Evolutionary conservation across 371 early-diverging fungal genomes (phyloP).

Genomic region (Mortierella sp.): DNA sequence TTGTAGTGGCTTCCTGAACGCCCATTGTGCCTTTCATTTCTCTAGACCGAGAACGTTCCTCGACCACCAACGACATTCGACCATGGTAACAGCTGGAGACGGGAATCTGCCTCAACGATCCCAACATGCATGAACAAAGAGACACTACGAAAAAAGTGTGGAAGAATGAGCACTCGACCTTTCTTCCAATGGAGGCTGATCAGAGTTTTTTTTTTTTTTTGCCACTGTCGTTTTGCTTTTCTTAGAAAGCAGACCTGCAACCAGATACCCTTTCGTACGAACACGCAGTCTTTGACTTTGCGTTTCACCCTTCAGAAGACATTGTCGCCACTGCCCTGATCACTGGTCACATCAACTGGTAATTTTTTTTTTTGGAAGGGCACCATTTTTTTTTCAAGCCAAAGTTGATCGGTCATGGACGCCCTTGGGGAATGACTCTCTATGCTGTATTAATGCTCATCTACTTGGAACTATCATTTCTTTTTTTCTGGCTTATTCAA

Average conservation of each 20-base stretch:
- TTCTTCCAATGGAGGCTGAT: too few relatives aligned
- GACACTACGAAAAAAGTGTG: too few relatives aligned
- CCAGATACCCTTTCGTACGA: conserved; percentile 48
- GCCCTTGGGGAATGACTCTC: conserved; percentile 7
- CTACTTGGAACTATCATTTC: conserved; percentile 23
- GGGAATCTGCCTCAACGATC: too few relatives aligned
- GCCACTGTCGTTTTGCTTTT: neutral
- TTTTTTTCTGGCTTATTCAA: conserved; percentile 26
- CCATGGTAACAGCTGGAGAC: neutral
- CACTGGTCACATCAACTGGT: conserved; percentile 83
- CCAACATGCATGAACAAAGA: too few relatives aligned
- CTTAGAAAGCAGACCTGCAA: conserved; percentile 13
- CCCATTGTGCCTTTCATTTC: neutral
- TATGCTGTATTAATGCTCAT: neutral
- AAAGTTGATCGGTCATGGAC: neutral
- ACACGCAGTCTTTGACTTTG: conserved; percentile 71
- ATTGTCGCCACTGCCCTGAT: conserved; percentile 82
- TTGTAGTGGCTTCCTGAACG: neutral
- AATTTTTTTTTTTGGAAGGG: too few relatives aligned
- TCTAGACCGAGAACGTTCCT: neutral
- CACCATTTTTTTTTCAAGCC: neutral
- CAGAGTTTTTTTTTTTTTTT: conserved; percentile 8
- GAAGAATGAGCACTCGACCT: too few relatives aligned
- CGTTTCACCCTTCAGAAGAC: conserved; percentile 76
- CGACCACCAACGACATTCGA: neutral